phyloP scores from a whole-genome alignment of 2,329 filamentous ascomycete genomes.

The Rutstroemia sydowiana region DNA sequence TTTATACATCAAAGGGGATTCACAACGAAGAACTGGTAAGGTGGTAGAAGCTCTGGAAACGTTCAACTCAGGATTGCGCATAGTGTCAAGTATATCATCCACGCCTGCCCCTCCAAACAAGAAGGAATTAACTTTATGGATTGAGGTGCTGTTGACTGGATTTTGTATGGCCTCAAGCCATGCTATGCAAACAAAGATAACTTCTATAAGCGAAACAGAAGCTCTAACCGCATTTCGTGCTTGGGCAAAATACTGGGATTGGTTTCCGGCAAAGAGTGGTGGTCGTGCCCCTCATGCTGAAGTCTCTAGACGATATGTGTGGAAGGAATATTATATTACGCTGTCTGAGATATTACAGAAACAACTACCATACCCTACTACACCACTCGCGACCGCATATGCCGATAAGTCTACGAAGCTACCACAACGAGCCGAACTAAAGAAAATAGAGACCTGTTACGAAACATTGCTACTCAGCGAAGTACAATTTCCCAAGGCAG shows the following conservation, averaged over 20 bases:
- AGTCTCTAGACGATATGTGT: conserved; percentile 60
- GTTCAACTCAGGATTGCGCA: conserved; percentile 59
- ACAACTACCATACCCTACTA: conserved; percentile 52
- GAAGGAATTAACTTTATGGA: conserved; percentile 68
- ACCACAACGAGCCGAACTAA: conserved; percentile 69
- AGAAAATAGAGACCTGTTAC: conserved; percentile 70
- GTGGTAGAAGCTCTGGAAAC: conserved; percentile 54
- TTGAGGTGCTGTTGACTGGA: conserved; percentile 69
- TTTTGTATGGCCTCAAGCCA: conserved; percentile 63
- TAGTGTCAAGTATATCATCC: conserved; percentile 47
- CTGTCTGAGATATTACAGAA: conserved; percentile 69
- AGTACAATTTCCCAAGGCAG: conserved; percentile 76
- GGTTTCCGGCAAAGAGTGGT: conserved; percentile 37
- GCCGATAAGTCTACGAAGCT: conserved; percentile 48
- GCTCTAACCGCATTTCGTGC: conserved; percentile 52
- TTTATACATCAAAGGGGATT: conserved; percentile 67
- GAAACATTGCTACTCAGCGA: conserved; percentile 72
- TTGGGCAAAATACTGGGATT: conserved; percentile 65
- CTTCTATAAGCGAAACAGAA: conserved; percentile 44
- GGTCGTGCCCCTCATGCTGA: conserved; percentile 52
- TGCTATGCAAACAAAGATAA: conserved; percentile 44
- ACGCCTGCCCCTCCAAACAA: conserved; percentile 41
- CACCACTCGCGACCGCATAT: conserved; percentile 32
- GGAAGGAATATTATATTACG: conserved; percentile 77
- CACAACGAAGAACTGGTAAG: conserved; percentile 43